Percentiles rank a stretch among this genome's conserved stretches.
phyloP scores from a whole-genome alignment of 2,329 filamentous ascomycete species.

The Aspergillus sp. region DNA sequence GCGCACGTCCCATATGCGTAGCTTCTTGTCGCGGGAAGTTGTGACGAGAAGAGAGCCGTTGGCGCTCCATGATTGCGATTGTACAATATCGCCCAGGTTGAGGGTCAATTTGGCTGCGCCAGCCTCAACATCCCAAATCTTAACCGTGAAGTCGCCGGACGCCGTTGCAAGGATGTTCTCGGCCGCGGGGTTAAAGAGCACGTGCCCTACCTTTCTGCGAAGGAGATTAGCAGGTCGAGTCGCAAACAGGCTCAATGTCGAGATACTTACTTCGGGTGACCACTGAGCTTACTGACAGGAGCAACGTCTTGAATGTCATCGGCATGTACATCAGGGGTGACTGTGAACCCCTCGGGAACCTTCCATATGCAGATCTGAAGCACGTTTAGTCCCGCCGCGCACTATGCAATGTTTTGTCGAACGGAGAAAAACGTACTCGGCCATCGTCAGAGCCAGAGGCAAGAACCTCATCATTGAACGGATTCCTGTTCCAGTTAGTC shows the following conservation, averaged over 20 bases:
- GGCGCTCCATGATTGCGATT: constrained; percentile 94
- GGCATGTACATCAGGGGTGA: constrained; percentile 73
- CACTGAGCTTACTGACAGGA: constrained; percentile 79
- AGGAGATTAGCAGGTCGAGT: constrained; percentile 23
- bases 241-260: not conserved
- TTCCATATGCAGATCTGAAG: constrained; percentile 83
- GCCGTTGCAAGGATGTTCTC: constrained; percentile 94
- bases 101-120: constrained; percentile 75
- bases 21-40: constrained; percentile 96
- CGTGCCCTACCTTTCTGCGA: constrained; percentile 90
- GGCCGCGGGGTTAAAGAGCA: constrained; percentile 95
- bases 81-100: constrained; percentile 88
- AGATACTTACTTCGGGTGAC: constrained; percentile 75
- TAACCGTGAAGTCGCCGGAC: constrained; percentile 92
- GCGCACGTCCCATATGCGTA: constrained; percentile 95
- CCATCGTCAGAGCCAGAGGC: constrained; percentile 95
- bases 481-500: constrained; percentile 66
- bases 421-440: constrained; percentile 59
- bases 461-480: constrained; percentile 91
- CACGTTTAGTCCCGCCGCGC: constrained; percentile 13
- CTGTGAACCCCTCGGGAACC: constrained; percentile 84
- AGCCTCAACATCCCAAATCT: constrained; percentile 90
- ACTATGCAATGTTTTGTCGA: not conserved
- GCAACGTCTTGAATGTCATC: constrained; percentile 82
- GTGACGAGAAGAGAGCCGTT: constrained; percentile 85